Percentiles rank a stretch among this genome's conserved stretches.
phyloP scores from a whole-genome alignment of 1,139 yeast genomes.

The Fermentozyma sake region DNA sequence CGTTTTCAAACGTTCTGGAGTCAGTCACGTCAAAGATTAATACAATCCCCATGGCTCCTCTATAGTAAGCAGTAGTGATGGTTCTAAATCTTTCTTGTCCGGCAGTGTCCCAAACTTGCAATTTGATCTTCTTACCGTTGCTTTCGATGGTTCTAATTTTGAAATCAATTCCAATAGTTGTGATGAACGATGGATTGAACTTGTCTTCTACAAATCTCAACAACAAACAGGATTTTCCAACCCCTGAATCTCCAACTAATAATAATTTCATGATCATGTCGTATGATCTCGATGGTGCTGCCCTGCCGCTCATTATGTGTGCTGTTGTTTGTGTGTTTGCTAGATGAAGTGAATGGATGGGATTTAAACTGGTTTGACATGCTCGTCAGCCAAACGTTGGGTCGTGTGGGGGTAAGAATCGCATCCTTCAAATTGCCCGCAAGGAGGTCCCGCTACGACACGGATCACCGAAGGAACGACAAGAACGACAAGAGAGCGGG shows the following conservation, averaged over 20 bases:
- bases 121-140: conserved; percentile 86
- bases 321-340: too few relatives aligned
- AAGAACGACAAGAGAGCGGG: too few relatives aligned
- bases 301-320: conserved; percentile 46
- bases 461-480: too few relatives aligned
- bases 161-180: conserved; percentile 97
- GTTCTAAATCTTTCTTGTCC: conserved; percentile 98
- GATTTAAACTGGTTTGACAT: background rate
- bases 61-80: conserved; percentile 94
- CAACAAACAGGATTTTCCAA: conserved; percentile 92
- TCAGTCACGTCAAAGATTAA: conserved; percentile 96
- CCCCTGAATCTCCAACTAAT: conserved; percentile 93
- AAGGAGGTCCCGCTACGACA: too few relatives aligned
- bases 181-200: conserved; percentile 92
- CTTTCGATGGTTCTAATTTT: conserved; percentile 94
- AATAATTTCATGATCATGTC: conserved; percentile 92
- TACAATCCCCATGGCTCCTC: conserved; percentile 98
- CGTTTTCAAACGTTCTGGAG: conserved; percentile 82
- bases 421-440: too few relatives aligned
- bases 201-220: conserved; percentile 95
- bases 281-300: conserved; percentile 70
- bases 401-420: too few relatives aligned
- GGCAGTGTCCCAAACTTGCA: conserved; percentile 99
- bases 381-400: too few relatives aligned
- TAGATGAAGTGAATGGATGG: too few relatives aligned